A percentile compares a stretch with the other conserved stretches of the same genome.
Conservation (phyloP, 768 basidiomycete species). For the Kondoa subrosea region DNA sequence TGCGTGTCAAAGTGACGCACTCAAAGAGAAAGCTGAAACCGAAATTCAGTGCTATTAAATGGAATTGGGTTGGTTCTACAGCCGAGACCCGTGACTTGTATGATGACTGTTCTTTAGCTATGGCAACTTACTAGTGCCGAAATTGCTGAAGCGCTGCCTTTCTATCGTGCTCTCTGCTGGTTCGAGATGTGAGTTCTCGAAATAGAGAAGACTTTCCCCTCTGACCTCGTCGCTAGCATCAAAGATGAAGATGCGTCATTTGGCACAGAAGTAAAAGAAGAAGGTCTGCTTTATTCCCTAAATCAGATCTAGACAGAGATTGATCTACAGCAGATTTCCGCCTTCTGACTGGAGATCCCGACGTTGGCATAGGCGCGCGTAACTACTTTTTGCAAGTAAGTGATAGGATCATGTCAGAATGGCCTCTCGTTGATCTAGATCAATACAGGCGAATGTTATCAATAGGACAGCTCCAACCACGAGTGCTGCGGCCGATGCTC, state of each 20-base stretch:
- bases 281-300: constrained; percentile 9
- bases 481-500: too few species aligned
- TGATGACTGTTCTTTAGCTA: too few species aligned
- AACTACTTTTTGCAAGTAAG: constrained; percentile 9
- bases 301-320: constrained; percentile 1
- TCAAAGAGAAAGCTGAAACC: background rate
- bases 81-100: too few species aligned
- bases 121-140: constrained; percentile 18
- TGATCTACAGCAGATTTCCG: constrained; percentile 12
- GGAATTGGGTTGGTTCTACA: too few species aligned
- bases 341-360: constrained; percentile 10
- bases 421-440: too few species aligned
- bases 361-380: constrained; percentile 1
- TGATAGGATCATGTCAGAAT: too few species aligned
- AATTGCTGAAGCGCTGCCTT: constrained; percentile 14
- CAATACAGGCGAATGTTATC: too few species aligned
- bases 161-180: too few species aligned
- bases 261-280: constrained; percentile 13
- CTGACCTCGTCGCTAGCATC: constrained; percentile 3
- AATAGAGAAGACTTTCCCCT: background rate
- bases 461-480: too few species aligned
- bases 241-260: constrained; percentile 16
- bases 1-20: background rate
- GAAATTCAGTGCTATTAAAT: constrained; percentile 15
- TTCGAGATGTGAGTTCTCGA: constrained; percentile 15